These are phyloP conservation scores for Juncus effusus DNA, from an alignment of 176 grass and related monocot species.

Conservation along the genomic window DNA sequence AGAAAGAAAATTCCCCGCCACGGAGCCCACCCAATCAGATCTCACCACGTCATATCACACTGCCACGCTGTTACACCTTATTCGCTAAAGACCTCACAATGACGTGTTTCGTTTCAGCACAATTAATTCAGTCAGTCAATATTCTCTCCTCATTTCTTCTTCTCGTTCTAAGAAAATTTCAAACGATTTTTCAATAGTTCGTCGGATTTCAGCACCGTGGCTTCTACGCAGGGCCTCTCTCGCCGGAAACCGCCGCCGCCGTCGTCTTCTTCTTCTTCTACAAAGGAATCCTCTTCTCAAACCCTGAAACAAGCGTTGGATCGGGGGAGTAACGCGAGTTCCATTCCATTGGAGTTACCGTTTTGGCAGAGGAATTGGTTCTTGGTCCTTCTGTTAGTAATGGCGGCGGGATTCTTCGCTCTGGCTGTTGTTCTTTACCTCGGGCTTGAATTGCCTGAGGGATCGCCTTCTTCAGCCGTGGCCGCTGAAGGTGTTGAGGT, in stretches of 20 bases:
- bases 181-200: too few species aligned
- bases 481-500: conserved; percentile 63
- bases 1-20: not conserved
- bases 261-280: conserved; percentile 13
- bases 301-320: conserved; percentile 4
- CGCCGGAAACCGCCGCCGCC: conserved; percentile 12
- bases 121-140: conserved; percentile 16
- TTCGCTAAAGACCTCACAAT: conserved; percentile 5
- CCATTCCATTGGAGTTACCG: conserved; percentile 15
- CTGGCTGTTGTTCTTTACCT: conserved; percentile 65
- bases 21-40: conserved; percentile 6
- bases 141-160: not conserved
- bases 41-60: not conserved
- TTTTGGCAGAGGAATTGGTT: conserved; percentile 94
- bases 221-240: conserved; percentile 23
- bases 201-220: conserved; percentile 14
- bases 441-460: conserved; percentile 53
- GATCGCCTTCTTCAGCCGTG: conserved; percentile 37
- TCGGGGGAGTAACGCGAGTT: conserved; percentile 2
- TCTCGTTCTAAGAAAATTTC: too few species aligned
- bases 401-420: conserved; percentile 67
- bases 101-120: conserved; percentile 20
- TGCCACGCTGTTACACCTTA: conserved; percentile 5
- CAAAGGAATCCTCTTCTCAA: not conserved
- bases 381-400: conserved; percentile 51